Conservation (phyloP, 257 asterid species). For the Voacanga thouarsii region DNA sequence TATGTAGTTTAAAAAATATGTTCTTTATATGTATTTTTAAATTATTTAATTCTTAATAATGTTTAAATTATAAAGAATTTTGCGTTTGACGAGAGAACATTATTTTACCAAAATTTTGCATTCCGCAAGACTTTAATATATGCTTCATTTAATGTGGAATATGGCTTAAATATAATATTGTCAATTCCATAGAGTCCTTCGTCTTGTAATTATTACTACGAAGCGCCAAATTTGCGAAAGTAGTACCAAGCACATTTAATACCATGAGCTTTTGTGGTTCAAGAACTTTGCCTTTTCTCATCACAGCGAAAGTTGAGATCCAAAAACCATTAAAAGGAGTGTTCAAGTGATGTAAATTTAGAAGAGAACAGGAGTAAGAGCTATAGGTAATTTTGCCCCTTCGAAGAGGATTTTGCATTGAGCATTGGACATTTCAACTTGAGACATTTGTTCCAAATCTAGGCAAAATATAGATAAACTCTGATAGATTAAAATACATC, state of each 20-base stretch:
- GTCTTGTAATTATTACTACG: not conserved
- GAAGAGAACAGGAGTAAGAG: not conserved
- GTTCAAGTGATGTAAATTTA: not conserved
- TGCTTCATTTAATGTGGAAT: not conserved
- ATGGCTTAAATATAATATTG: not conserved
- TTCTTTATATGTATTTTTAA: too few species aligned
- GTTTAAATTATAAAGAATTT: not conserved
- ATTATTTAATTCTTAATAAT: too few species aligned
- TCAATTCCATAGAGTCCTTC: not conserved
- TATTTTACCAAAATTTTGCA: not conserved
- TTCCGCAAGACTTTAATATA: not conserved
- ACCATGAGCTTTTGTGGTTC: not conserved
- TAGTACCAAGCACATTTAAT: not conserved
- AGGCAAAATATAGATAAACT: too few species aligned
- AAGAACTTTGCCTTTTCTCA: not conserved
- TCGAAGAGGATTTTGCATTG: not conserved
- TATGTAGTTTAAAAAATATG: too few species aligned
- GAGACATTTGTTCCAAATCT: too few species aligned
- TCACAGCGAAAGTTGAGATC: not conserved
- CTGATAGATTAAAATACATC: too few species aligned
- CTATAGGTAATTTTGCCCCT: not conserved
- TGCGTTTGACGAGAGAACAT: too few species aligned
- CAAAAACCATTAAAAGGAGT: not conserved
- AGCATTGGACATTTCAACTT: not conserved
- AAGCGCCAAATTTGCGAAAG: slow-evolving; percentile 6